Evolutionary conservation across 208 protist genomes (phyloP), one percentile per base, ranked within the genome.

Genomic region (Wallacemonas sp.): DNA sequence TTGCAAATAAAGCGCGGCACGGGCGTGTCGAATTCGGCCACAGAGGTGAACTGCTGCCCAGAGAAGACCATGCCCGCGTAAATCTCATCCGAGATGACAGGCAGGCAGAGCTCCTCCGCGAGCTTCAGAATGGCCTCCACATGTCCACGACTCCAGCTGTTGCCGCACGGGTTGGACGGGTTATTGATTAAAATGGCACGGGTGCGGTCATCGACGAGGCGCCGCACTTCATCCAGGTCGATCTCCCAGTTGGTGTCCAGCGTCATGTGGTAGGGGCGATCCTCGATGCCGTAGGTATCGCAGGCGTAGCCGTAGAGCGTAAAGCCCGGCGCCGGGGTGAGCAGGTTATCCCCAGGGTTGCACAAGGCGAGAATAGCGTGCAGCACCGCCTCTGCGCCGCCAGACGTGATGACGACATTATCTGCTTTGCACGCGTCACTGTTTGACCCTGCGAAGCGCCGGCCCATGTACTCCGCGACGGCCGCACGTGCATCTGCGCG

Each of bases 151-250:
- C 63, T 74, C 66, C 76, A 97, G 62, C 87, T 86, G 26, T 72
- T 91, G 33, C 95, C 95, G 65, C 92, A 97, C 27, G 95, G 93
- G 72, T 98, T 98, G 14, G 82, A 94, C 22, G 95, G 95, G 74
- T 98, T 98, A 51, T 82, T 97, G 30, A 98, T 58, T 1, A 98
- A 9, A 24, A 98, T 93, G 4, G 77, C 88, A 39, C 62, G 72
- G 1, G 95, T 98, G 2, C 66, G 79, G 8, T 66, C 62, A 59
- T 96, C 85, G 6, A 97, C 84, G 5, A 92, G 51, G 36, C 72
- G 68, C 47, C 69, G 72, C 2, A 97, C 14, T 34, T 90, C 66
- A 2, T 77, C 79, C 14, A 98, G 64, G 63, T 97, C 82, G n/a
- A 87, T 54, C 58, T 97, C 81, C 92, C 94, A 97, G 58, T 86